A percentile compares a stretch with the other conserved stretches of the same genome.
phyloP scores from a whole-genome alignment of 208 protist species.

The Lotmaria passim region DNA sequence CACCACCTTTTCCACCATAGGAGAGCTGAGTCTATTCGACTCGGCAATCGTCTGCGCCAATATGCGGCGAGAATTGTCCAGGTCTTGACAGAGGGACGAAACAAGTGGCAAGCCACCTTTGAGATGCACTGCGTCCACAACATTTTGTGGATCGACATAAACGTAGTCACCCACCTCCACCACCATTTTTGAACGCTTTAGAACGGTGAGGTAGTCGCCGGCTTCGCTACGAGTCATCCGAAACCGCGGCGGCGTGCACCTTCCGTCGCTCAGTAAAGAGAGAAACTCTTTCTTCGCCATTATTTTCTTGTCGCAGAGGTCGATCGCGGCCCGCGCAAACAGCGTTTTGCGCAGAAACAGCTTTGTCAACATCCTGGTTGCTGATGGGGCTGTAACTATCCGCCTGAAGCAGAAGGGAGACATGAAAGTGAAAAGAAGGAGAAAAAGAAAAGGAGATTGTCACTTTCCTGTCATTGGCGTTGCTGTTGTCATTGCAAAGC shows the following conservation, averaged over 20 bases:
- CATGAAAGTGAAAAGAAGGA: constrained; percentile 4
- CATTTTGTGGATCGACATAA: constrained; percentile 44
- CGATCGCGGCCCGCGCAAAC: constrained; percentile 31
- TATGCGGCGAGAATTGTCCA: not conserved
- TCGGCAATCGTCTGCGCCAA: constrained; percentile 8
- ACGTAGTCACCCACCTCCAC: constrained; percentile 42
- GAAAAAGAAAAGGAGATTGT: not conserved
- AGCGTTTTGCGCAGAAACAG: constrained; percentile 24
- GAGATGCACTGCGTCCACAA: constrained; percentile 68
- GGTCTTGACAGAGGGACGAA: constrained; percentile 13
- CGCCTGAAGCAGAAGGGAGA: not conserved
- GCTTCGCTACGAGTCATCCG: constrained; percentile 61
- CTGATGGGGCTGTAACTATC: not conserved
- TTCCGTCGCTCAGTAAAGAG: constrained; percentile 36
- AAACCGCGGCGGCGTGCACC: constrained; percentile 36
- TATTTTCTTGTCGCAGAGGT: constrained; percentile 31
- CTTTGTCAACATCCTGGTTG: constrained; percentile 10
- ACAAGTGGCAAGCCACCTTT: constrained; percentile 51
- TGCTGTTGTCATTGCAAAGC: no score
- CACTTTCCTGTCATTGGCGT: no score
- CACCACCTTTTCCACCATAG: constrained; percentile 23
- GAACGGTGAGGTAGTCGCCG: constrained; percentile 36
- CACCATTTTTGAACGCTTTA: constrained; percentile 41
- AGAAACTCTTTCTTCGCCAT: constrained; percentile 45
- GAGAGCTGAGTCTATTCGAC: not conserved